Evolutionary conservation across 1,284 basidiomycete species (phyloP), one percentile per base, ranked within the genome.

Genomic region (Trichosporon coremiiforme): DNA sequence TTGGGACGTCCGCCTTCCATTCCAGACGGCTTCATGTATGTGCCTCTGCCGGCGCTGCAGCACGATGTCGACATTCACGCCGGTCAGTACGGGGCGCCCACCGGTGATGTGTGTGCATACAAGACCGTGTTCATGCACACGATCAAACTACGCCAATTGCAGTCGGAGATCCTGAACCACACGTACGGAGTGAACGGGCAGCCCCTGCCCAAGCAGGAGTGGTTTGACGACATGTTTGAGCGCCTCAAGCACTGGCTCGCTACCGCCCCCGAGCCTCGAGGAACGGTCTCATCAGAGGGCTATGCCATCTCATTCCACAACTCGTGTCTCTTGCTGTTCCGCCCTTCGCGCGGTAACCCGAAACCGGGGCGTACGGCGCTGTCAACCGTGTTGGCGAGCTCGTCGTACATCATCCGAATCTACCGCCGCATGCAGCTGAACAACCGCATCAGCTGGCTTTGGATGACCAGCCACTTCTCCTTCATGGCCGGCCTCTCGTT

Each of bases 291-390:
- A 9, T 77, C 79, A 0, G 84, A 84, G 70, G 83, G 82, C 12
- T 84, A 80, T 72, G 83, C 83, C 0, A 82, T 85, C 64, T 79
- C 78, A 50, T 85, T 84, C 75, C 84, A 85, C 72, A 85, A 85
- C 72, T 82, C 82, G 29, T 80, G 79, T n/a, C 71, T 85, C 7
- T 71, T 85, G 17, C 77, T 85, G 4, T 85, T 81, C 77, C 73
- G 84, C 63, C 84, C 84, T 3, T 83, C 82, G 7, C 81, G 82
- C 5, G 84, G 83, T 1, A 83, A 81, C 74, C 82, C 83, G 35
- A 75, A 83, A 65, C 84, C 84, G 0, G 79, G 79, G 8, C 75
- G 80, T 57, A 76, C 78, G 10, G 81, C 83, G 2, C 75, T 85
- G 2, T 78, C 81, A 38, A 82, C 82, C 0, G 82, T 84, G 10